Evolutionary conservation across 1,284 basidiomycete genomes (phyloP).

Genomic region (Microbotryum lychnidis-dioicae): DNA sequence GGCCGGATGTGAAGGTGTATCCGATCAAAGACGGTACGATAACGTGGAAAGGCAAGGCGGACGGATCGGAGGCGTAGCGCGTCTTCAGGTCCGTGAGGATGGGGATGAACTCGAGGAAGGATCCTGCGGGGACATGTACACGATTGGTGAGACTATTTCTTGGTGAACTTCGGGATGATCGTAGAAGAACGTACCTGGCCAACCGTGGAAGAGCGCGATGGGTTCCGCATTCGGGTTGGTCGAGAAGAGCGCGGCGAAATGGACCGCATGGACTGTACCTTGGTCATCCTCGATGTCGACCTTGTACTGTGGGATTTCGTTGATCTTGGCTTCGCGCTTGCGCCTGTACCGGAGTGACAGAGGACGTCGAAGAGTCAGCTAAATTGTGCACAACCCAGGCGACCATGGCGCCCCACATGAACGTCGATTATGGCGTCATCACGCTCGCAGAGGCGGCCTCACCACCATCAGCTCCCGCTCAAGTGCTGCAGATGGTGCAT

Average conservation of each 20-base stretch:
- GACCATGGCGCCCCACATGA: too few relatives aligned
- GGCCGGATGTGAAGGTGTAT: constrained; percentile 37
- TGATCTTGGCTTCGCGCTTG: constrained; percentile 8
- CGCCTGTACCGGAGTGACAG: not conserved
- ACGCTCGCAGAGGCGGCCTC: too few relatives aligned
- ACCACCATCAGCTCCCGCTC: too few relatives aligned
- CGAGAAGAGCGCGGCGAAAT: constrained; percentile 38
- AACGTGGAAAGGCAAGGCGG: constrained; percentile 29
- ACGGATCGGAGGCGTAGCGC: not conserved
- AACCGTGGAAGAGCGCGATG: constrained; percentile 40
- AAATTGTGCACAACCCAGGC: too few relatives aligned
- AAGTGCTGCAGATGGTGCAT: not conserved
- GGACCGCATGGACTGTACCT: constrained; percentile 24
- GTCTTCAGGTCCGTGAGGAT: constrained; percentile 1
- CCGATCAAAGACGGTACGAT: constrained; percentile 38
- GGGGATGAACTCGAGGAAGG: constrained; percentile 24
- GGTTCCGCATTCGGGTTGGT: constrained; percentile 36
- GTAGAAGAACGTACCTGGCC: constrained; percentile 39
- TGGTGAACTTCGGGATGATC: too few relatives aligned
- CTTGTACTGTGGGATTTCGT: constrained; percentile 7
- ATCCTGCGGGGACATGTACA: not conserved
- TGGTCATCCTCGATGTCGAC: constrained; percentile 7
- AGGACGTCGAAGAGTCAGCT: not conserved
- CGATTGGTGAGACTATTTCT: not conserved
- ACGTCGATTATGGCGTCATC: too few relatives aligned